Percentiles rank a stretch among this genome's conserved stretches.
Conservation (phyloP, 352 stramenopile species). For the Saprolegnia parasitica region DNA sequence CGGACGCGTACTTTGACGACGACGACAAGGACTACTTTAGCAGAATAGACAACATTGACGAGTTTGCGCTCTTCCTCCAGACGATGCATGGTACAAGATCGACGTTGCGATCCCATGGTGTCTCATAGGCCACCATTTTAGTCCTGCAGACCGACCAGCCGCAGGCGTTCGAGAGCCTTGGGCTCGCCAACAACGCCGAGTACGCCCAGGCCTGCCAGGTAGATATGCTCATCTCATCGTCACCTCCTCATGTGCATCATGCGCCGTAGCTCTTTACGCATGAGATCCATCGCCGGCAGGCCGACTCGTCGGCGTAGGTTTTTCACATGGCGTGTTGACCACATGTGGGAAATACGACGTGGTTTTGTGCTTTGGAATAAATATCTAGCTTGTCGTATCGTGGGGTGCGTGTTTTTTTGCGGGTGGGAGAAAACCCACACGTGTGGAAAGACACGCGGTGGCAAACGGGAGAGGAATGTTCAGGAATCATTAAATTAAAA, state of each 20-base stretch:
- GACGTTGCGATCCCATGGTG: too few species aligned
- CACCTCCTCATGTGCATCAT: not conserved
- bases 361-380: not conserved
- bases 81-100: conserved; percentile 54
- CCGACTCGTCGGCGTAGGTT: not conserved
- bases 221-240: not conserved
- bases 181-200: conserved; percentile 19
- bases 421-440: not conserved
- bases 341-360: not conserved
- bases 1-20: conserved; percentile 75
- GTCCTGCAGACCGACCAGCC: conserved; percentile 13
- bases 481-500: not conserved
- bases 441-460: not conserved
- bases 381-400: not conserved
- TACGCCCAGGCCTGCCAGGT: conserved; percentile 21
- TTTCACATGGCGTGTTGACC: too few species aligned
- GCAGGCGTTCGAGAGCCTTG: conserved; percentile 8
- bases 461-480: not conserved
- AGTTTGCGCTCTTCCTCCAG: conserved; percentile 89
- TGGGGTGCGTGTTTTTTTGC: not conserved
- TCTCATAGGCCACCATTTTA: not conserved
- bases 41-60: conserved; percentile 90
- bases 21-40: conserved; percentile 91
- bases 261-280: conserved; percentile 8
- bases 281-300: conserved; percentile 23